phyloP scores from a whole-genome alignment of 2,329 filamentous ascomycete species.

The Colletotrichum viniferum region DNA sequence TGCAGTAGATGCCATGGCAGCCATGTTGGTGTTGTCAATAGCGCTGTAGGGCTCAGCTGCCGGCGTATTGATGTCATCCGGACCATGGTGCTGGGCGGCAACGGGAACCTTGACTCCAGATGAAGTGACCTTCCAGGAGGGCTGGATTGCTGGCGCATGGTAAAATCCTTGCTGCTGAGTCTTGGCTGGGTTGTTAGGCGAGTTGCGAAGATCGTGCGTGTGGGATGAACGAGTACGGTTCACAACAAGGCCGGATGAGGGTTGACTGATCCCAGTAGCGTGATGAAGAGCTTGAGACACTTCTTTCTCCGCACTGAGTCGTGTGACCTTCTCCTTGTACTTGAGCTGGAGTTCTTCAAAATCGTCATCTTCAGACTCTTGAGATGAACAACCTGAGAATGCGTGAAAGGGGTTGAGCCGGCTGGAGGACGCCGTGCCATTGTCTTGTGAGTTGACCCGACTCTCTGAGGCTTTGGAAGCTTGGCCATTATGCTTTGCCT shows the following conservation, averaged over 20 bases:
- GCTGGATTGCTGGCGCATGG: slow-evolving; percentile 16
- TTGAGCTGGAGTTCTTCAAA: not conserved
- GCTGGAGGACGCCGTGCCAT: not conserved
- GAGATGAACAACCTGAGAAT: slow-evolving; percentile 7
- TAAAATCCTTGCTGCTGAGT: slow-evolving; percentile 10
- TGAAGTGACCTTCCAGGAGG: slow-evolving; percentile 4
- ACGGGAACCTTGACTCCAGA: slow-evolving; percentile 14
- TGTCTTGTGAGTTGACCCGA: not conserved
- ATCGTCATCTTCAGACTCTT: slow-evolving; percentile 1
- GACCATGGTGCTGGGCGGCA: not conserved
- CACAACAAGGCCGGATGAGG: slow-evolving; percentile 16
- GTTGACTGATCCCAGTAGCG: slow-evolving; percentile 12
- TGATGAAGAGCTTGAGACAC: slow-evolving; percentile 18
- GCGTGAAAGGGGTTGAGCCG: slow-evolving; percentile 16
- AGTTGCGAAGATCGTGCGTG: not conserved
- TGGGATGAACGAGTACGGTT: not conserved
- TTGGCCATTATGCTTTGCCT: not conserved
- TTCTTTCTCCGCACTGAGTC: slow-evolving; percentile 14
- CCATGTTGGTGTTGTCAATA: not conserved
- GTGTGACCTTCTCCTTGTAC: not conserved
- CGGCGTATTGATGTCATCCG: not conserved
- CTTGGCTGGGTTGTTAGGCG: not conserved
- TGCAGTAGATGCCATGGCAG: not conserved
- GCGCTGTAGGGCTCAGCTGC: not conserved
- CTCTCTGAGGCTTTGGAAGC: not conserved